Base-by-base conservation (phyloP, 2,329 filamentous ascomycete genomes). In the Colletotrichum magnum region DNA sequence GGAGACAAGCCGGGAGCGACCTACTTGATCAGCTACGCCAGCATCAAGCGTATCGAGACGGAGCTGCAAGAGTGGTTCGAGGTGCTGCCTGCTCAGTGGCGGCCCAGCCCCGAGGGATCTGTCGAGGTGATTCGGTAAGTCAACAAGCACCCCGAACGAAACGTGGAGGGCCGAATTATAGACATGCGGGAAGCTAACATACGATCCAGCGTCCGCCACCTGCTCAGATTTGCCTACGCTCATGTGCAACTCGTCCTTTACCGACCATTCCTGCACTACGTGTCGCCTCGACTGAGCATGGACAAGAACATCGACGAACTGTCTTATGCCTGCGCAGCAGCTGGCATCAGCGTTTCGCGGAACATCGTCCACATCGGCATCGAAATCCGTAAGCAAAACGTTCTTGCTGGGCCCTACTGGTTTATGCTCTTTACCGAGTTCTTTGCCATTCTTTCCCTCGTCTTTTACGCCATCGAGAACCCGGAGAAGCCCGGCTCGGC, bases 401-500 rank as follows among this genome's bases (percentile, higher is more conserved):
- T 94, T 6, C 83, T 96, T n/a, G 91, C 92, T 71, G 94, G 93
- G 1, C 92, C 93, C 0, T 95, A 94, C 79, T 96, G 93, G 93
- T 95, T 95, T 76, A 92, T 93, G 73, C 89, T 95, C 77, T 95
- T 94, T 76, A 94, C 93, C 2, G 92, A 93, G 16, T 95, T 94
- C 80, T 95, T 94, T 76, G 91, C 92, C 15, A 92, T 95, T 39
- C 83, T 96, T 39, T 93, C 93, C 0, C 83, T 96, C 53, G 85
- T 95, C 1, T 96, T 94, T 76, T 95, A 93, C 76, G 92, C 93
- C 1, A 84, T 94, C 15, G 93, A 95, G 77, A 95, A 95, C 72
- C 92, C 92, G 1, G 89, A 93, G 69, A 94, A 92, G 75, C 83
- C 87, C 4, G 92, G 91, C 1, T 91, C 92, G 6, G 87, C 92